phyloP scores from a whole-genome alignment of 2,329 filamentous ascomycete species.

The Corinectria fuckeliana region DNA sequence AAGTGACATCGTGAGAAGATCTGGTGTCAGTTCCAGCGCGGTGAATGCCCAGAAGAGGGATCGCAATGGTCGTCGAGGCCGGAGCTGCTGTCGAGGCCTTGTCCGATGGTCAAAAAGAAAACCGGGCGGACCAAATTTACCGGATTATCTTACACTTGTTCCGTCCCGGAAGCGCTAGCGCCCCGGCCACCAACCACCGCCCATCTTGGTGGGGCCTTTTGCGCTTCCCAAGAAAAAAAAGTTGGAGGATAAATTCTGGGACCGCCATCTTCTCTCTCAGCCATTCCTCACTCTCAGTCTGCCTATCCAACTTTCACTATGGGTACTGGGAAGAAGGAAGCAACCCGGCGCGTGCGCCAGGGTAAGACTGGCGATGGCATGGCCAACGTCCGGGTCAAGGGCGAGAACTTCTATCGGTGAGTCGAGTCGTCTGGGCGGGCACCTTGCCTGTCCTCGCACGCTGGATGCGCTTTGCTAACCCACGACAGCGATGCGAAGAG shows the following conservation, averaged over 20 bases:
- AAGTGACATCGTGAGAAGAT: conserved; percentile 39
- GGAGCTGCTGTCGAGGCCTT: conserved; percentile 14
- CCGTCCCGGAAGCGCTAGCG: neutral
- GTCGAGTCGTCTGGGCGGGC: conserved; percentile 25
- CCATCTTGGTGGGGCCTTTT: conserved; percentile 32
- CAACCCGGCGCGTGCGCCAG: conserved; percentile 80
- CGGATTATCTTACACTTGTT: conserved; percentile 33
- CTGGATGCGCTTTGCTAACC: conserved; percentile 13
- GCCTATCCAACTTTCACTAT: conserved; percentile 55
- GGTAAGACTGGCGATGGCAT: conserved; percentile 86
- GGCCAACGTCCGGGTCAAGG: conserved; percentile 90
- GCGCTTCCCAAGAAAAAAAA: conserved; percentile 33
- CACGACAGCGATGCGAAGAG: conserved; percentile 73
- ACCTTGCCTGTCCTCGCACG: neutral
- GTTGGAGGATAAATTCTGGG: conserved; percentile 37
- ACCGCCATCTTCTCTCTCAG: conserved; percentile 26
- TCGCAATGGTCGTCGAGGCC: conserved; percentile 32
- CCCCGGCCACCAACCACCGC: conserved; percentile 35
- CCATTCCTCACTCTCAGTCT: conserved; percentile 24
- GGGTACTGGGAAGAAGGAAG: conserved; percentile 94
- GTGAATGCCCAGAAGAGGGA: conserved; percentile 12
- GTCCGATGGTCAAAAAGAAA: conserved; percentile 28
- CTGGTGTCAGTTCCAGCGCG: conserved; percentile 16
- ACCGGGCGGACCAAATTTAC: conserved; percentile 31
- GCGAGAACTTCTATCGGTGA: conserved; percentile 96